Evolutionary conservation across 331 rosid species (phyloP).

Genomic region (Ulmus americana): DNA sequence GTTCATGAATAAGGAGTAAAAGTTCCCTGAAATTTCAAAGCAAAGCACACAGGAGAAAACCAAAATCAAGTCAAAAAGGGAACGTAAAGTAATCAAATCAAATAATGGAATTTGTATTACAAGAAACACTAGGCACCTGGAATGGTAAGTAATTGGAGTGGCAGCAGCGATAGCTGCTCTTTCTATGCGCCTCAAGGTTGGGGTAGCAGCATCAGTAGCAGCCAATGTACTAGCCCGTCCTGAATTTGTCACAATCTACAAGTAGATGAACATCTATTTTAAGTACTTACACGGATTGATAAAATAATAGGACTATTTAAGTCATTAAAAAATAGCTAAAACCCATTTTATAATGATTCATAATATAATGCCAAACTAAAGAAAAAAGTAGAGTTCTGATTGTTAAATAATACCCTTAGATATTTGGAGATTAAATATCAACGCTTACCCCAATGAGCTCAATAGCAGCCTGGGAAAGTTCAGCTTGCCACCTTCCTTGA

Average conservation of each 20-base stretch:
- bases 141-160: constrained; percentile 92
- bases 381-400: not conserved
- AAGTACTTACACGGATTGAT: not conserved
- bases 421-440: not conserved
- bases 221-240: constrained; percentile 97
- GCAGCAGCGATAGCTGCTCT: constrained; percentile 99
- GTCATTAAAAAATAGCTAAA: no score
- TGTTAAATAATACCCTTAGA: not conserved
- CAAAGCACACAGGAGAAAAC: constrained; percentile 20
- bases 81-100: constrained; percentile 10
- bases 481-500: constrained; percentile 98
- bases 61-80: not conserved
- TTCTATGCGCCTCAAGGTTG: constrained; percentile 96
- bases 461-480: constrained; percentile 96
- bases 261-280: not conserved
- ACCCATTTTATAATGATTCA: not conserved
- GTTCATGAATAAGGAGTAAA: constrained; percentile 82
- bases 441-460: constrained; percentile 84
- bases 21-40: constrained; percentile 65
- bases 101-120: not conserved
- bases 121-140: constrained; percentile 47
- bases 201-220: constrained; percentile 97
- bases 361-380: not conserved
- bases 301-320: no score
- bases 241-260: constrained; percentile 90